phyloP scores from a whole-genome alignment of 306 rosid genomes.

The Fragaria nilgerrensis region DNA sequence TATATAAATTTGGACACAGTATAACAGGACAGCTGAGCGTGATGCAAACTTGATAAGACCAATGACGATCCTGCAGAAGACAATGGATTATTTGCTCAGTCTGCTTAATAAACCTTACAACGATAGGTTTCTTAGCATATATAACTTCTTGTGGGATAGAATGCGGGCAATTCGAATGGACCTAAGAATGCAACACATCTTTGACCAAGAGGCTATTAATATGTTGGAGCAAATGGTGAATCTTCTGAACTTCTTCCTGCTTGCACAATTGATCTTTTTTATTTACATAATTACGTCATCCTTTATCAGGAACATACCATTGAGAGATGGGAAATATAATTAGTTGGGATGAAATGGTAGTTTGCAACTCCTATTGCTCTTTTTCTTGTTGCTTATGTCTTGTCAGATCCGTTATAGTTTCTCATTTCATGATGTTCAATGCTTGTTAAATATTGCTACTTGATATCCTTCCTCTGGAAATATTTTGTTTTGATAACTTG shows the following conservation, averaged over 20 bases:
- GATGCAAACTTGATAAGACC: slow-evolving; percentile 92
- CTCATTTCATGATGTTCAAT: not conserved
- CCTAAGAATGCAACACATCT: slow-evolving; percentile 96
- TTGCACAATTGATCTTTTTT: not conserved
- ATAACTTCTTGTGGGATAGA: slow-evolving; percentile 97
- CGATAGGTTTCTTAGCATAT: slow-evolving; percentile 70
- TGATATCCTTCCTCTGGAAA: not conserved
- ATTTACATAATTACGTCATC: not conserved
- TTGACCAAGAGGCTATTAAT: slow-evolving; percentile 71
- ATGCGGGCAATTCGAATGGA: slow-evolving; percentile 99
- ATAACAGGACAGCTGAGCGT: slow-evolving; percentile 97
- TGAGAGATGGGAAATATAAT: not conserved
- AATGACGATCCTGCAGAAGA: slow-evolving; percentile 74
- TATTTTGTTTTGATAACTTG: not conserved
- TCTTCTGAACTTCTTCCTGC: slow-evolving; percentile 19
- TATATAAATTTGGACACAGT: slow-evolving; percentile 43
- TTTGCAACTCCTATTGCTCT: not conserved
- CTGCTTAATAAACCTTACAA: slow-evolving; percentile 80
- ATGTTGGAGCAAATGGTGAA: slow-evolving; percentile 96
- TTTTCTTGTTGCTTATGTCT: not conserved
- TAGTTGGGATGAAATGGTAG: not conserved
- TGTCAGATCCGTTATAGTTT: not conserved
- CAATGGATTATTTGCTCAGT: slow-evolving; percentile 70
- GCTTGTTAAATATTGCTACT: not conserved
- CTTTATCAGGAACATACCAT: not conserved